These are phyloP conservation scores for Cercospora canescens DNA, from an alignment of 2,329 filamentous ascomycete genomes.

Conservation along the genomic window DNA sequence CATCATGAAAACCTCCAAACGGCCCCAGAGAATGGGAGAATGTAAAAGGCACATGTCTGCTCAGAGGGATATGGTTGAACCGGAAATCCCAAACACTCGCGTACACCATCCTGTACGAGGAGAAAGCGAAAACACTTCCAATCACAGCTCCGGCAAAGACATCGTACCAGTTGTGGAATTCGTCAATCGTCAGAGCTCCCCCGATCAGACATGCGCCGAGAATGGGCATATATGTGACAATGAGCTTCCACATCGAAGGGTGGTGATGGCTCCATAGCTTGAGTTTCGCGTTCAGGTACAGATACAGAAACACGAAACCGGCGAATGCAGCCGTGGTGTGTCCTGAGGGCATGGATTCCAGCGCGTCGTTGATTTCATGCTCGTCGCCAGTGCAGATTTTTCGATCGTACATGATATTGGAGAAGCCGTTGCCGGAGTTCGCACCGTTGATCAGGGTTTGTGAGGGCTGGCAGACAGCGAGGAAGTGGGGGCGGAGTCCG, in stretches of 20 bases:
- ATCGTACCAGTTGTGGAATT: conserved; percentile 77
- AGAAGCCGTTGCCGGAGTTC: conserved; percentile 54
- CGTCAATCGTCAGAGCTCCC: conserved; percentile 68
- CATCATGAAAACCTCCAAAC: conserved; percentile 1
- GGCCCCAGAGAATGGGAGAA: conserved; percentile 30
- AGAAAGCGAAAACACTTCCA: conserved; percentile 65
- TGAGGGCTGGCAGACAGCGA: conserved; percentile 67
- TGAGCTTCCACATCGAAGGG: conserved; percentile 71
- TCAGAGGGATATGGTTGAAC: conserved; percentile 66
- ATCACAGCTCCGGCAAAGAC: conserved; percentile 66
- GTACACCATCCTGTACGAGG: conserved; percentile 66
- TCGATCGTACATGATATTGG: conserved; percentile 66
- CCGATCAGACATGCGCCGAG: conserved; percentile 68
- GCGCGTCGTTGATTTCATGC: conserved; percentile 65
- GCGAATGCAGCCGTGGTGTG: conserved; percentile 74
- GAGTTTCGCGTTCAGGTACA: conserved; percentile 77
- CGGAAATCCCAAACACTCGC: conserved; percentile 69
- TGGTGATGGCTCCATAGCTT: conserved; percentile 75
- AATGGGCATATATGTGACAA: conserved; percentile 64
- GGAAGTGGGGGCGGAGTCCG: conserved; percentile 70
- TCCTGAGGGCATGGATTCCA: conserved; percentile 72
- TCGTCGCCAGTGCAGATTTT: conserved; percentile 69
- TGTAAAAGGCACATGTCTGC: conserved; percentile 57
- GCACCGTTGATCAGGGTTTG: conserved; percentile 37
- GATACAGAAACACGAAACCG: conserved; percentile 67